A percentile compares a stretch with the other conserved stretches of the same genome.
These are phyloP conservation scores for Hericium coralloides DNA, from an alignment of 768 basidiomycete genomes.

Conservation along the genomic window DNA sequence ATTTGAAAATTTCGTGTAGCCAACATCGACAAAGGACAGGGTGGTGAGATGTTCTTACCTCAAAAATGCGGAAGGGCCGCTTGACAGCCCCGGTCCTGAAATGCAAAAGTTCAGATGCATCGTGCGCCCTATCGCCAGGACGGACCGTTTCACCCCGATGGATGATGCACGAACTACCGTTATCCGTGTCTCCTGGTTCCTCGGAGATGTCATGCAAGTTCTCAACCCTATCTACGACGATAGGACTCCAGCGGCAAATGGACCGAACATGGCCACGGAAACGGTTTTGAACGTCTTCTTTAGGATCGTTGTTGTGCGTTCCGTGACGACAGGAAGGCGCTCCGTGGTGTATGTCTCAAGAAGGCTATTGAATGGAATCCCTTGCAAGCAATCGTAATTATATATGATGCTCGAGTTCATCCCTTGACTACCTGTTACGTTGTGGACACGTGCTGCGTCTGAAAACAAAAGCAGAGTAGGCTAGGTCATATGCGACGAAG, in stretches of 20 bases:
- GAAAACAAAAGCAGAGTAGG: not conserved
- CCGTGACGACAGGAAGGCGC: slow-evolving; percentile 12
- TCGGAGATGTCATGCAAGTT: not conserved
- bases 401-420: too few relatives aligned
- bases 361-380: slow-evolving; percentile 1
- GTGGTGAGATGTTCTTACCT: slow-evolving; percentile 7
- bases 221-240: not conserved
- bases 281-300: not conserved
- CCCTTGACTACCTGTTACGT: slow-evolving; percentile 1
- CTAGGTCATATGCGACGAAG: not conserved
- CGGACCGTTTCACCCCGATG: not conserved
- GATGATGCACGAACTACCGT: not conserved
- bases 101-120: slow-evolving; percentile 6
- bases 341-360: slow-evolving; percentile 12
- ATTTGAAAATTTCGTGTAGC: not conserved
- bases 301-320: slow-evolving; percentile 3
- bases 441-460: slow-evolving; percentile 5
- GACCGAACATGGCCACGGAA: not conserved
- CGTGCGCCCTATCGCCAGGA: slow-evolving; percentile 14
- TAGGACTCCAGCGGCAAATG: slow-evolving; percentile 6
- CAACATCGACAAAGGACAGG: slow-evolving; percentile 6
- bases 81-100: not conserved
- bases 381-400: slow-evolving; percentile 9
- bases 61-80: slow-evolving; percentile 9
- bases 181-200: not conserved